Conservation (phyloP, 2,329 filamentous ascomycete genomes). For the Cadophora gregata region DNA sequence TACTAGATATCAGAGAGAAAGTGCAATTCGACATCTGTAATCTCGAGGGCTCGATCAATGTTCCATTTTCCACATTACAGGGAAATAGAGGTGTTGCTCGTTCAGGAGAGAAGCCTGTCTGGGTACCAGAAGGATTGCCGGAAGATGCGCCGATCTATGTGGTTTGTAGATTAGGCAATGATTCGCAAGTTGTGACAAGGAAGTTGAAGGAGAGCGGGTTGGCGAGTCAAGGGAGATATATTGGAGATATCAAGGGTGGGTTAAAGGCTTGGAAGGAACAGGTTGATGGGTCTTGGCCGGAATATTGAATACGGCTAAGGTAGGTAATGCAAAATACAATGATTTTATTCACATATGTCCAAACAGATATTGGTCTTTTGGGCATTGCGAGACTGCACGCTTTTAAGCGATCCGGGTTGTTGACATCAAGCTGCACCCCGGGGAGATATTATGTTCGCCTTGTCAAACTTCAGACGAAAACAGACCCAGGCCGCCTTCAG, state of each 20-base stretch:
- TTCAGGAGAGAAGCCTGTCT: conserved; percentile 36
- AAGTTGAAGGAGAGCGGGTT: conserved; percentile 67
- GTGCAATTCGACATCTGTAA: conserved; percentile 84
- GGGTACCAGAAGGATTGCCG: conserved; percentile 49
- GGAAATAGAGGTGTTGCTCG: conserved; percentile 32
- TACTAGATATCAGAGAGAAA: conserved; percentile 85
- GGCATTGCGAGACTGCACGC: background rate
- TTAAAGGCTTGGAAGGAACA: conserved; percentile 74
- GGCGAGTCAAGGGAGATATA: conserved; percentile 56
- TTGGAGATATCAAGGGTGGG: conserved; percentile 76
- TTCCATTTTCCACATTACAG: conserved; percentile 66
- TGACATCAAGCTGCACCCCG: background rate
- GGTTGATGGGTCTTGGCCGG: conserved; percentile 65
- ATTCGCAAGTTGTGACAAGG: conserved; percentile 73
- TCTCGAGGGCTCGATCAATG: conserved; percentile 76
- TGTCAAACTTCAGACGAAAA: background rate
- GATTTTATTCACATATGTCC: too few species aligned
- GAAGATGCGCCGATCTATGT: conserved; percentile 66
- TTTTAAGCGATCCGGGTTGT: background rate
- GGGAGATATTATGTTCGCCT: background rate
- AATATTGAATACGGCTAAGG: conserved; percentile 50
- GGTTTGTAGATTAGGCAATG: conserved; percentile 77
- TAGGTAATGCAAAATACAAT: too few species aligned
- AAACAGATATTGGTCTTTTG: too few species aligned
- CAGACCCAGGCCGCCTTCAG: background rate